Evolutionary conservation across 225 moss, liverwort and hornwort species (phyloP).

Genomic region (Physcomitrellopsis africana): DNA sequence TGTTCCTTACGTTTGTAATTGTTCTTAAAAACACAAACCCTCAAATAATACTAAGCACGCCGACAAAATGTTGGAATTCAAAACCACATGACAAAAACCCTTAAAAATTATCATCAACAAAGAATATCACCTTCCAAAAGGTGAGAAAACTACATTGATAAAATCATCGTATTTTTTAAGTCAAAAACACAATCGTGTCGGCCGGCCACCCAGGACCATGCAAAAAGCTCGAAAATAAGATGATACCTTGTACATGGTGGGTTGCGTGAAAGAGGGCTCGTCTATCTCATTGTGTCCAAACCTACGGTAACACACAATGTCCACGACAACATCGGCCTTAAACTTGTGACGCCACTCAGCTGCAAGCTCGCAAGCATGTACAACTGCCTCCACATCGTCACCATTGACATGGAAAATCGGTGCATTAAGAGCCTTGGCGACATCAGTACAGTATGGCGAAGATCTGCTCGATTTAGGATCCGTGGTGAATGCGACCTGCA

Average conservation of each 20-base stretch:
- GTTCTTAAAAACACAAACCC: background rate
- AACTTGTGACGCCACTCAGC: slow-evolving; percentile 92
- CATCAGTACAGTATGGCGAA: slow-evolving; percentile 97
- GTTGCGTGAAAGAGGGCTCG: slow-evolving; percentile 95
- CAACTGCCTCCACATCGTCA: slow-evolving; percentile 98
- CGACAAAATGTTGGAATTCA: background rate
- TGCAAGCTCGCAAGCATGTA: slow-evolving; percentile 91
- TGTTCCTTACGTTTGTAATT: background rate
- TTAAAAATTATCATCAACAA: background rate
- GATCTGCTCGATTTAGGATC: slow-evolving; percentile 96
- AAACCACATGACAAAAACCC: background rate
- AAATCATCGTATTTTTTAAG: background rate
- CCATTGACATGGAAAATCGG: slow-evolving; percentile 99
- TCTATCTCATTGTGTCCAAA: slow-evolving; percentile 99
- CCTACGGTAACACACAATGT: slow-evolving; percentile 94
- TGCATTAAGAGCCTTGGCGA: slow-evolving; percentile 95
- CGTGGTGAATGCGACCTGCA: slow-evolving; percentile 92
- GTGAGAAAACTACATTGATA: background rate
- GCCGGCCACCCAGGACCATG: slow-evolving; percentile 4
- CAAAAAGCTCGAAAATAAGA: slow-evolving; percentile 1
- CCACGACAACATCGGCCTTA: slow-evolving; percentile 92
- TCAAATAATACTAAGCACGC: background rate
- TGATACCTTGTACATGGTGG: slow-evolving; percentile 92
- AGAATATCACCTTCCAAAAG: slow-evolving; percentile 1
- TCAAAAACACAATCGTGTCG: background rate